Conservation (phyloP, 2,329 filamentous ascomycete species). For the Hypoxylon sp. region DNA sequence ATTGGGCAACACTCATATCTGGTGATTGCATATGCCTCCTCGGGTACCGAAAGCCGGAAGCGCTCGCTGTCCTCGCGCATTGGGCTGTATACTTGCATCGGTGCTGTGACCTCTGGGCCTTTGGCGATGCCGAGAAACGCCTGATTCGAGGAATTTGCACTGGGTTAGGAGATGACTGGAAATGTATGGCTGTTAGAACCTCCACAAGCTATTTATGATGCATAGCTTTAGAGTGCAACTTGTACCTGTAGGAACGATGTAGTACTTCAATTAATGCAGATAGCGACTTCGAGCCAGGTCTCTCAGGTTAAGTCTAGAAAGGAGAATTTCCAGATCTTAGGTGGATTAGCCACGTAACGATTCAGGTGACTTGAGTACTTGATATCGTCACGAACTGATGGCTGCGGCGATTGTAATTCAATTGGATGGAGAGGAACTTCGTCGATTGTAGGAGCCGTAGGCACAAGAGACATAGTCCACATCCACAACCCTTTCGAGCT, state of each 20-base stretch:
- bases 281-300: neutral
- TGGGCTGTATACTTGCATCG: neutral
- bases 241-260: neutral
- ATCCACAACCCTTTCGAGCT: slow-evolving; percentile 40
- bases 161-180: neutral
- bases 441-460: slow-evolving; percentile 30
- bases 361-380: neutral
- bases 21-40: neutral
- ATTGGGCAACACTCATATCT: neutral
- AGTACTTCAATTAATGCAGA: neutral
- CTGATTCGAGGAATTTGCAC: neutral
- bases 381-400: neutral
- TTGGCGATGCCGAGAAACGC: neutral
- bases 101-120: neutral
- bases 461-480: slow-evolving; percentile 30
- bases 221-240: neutral
- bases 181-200: neutral
- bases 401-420: neutral
- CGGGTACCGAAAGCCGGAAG: neutral
- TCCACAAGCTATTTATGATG: neutral
- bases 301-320: neutral
- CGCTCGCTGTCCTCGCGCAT: neutral
- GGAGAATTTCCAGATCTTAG: neutral
- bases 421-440: neutral
- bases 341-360: neutral